Conservation (phyloP, 208 protist genomes). For the Angomonas deanei region DNA sequence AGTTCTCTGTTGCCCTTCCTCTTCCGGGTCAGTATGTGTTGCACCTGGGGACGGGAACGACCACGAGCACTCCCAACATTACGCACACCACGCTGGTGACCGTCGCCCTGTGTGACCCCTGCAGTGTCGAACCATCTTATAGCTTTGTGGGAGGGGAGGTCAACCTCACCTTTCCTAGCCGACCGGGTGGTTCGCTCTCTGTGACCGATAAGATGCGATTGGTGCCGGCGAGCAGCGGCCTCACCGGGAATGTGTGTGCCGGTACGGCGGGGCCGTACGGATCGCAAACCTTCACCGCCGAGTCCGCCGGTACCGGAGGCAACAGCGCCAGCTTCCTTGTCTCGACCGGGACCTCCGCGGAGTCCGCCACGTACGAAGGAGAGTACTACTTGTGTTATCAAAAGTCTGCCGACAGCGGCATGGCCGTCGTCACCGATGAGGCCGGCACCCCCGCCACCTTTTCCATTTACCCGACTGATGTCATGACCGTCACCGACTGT, state of each 20-base stretch:
- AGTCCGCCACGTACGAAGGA: constrained; percentile 39
- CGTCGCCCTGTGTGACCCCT: constrained; percentile 74
- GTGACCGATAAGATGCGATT: constrained; percentile 54
- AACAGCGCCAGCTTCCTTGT: constrained; percentile 41
- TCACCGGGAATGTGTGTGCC: constrained; percentile 43
- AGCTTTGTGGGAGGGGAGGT: constrained; percentile 38
- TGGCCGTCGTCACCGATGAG: constrained; percentile 48
- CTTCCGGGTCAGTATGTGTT: constrained; percentile 50
- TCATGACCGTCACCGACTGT: constrained; percentile 27
- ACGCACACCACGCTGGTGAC: constrained; percentile 44
- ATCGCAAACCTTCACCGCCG: constrained; percentile 36
- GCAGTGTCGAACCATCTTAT: constrained; percentile 58
- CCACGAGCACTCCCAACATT: constrained; percentile 38
- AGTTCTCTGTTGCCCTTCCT: constrained; percentile 49
- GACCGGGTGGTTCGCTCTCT: constrained; percentile 30
- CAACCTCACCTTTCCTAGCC: constrained; percentile 52
- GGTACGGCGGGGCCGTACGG: constrained; percentile 49
- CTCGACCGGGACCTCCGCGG: constrained; percentile 22
- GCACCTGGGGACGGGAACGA: constrained; percentile 40
- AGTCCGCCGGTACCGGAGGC: constrained; percentile 16
- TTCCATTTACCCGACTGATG: constrained; percentile 62
- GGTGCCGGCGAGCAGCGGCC: constrained; percentile 46
- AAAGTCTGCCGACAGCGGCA: constrained; percentile 22
- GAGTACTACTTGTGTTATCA: constrained; percentile 86
- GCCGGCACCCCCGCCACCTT: constrained; percentile 35